phyloP scores from a whole-genome alignment of 257 asterid species.

The Solanum phureja region DNA sequence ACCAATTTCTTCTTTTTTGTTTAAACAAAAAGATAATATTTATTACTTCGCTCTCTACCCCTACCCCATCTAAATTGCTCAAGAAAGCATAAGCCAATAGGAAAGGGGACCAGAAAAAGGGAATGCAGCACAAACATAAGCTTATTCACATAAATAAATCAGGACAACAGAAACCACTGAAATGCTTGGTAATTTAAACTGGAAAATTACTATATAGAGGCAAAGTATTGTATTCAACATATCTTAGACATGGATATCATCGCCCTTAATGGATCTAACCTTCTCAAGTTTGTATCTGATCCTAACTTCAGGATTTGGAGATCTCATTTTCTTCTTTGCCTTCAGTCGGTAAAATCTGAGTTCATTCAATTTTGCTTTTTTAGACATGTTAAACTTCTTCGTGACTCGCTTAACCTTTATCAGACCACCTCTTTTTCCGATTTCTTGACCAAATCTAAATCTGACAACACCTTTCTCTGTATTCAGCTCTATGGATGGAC shows the following conservation, averaged over 20 bases:
- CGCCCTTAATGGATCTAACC: conserved; percentile 26
- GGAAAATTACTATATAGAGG: neutral
- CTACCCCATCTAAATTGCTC: neutral
- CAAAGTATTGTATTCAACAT: neutral
- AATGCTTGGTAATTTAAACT: neutral
- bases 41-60: neutral
- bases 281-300: conserved; percentile 87
- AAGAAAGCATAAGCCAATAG: neutral
- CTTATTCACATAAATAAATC: neutral
- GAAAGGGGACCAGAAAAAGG: neutral
- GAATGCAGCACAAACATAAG: neutral
- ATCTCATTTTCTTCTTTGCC: conserved; percentile 92
- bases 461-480: conserved; percentile 52
- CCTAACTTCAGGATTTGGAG: conserved; percentile 95
- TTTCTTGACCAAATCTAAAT: conserved; percentile 41
- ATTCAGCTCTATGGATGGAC: conserved; percentile 53
- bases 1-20: neutral
- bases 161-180: neutral
- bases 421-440: conserved; percentile 11
- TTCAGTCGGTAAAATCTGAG: conserved; percentile 79
- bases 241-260: neutral
- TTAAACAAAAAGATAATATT: neutral
- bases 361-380: conserved; percentile 70
- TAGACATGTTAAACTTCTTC: conserved; percentile 38
- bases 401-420: conserved; percentile 17